These are phyloP conservation scores for Apocynum venetum DNA, from an alignment of 257 asterid genomes.

Conservation along the genomic window DNA sequence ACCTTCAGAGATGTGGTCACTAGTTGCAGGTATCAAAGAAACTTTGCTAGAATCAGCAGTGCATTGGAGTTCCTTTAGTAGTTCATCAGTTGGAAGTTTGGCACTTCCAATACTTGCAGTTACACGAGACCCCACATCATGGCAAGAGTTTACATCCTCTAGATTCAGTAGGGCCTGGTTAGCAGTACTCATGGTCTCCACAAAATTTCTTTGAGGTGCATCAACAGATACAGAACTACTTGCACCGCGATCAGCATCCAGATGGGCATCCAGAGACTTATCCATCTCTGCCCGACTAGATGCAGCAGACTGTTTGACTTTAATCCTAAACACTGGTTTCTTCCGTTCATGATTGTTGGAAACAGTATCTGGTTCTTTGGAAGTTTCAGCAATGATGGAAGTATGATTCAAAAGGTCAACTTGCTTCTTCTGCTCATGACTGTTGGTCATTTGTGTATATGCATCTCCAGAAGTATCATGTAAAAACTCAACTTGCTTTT, in stretches of 20 bases:
- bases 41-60: conserved; percentile 94
- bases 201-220: conserved; percentile 56
- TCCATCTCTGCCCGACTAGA: conserved; percentile 52
- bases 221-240: conserved; percentile 88
- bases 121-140: conserved; percentile 87
- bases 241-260: conserved; percentile 66
- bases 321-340: conserved; percentile 73
- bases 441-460: conserved; percentile 9
- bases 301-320: conserved; percentile 68
- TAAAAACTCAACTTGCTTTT: conserved; percentile 24
- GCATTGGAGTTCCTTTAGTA: conserved; percentile 76
- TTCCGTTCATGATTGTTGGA: conserved; percentile 53
- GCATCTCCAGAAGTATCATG: conserved; percentile 34
- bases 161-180: conserved; percentile 60
- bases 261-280: conserved; percentile 40
- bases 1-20: conserved; percentile 30
- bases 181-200: conserved; percentile 53
- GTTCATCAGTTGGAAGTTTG: conserved; percentile 58
- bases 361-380: conserved; percentile 50
- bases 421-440: conserved; percentile 24
- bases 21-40: conserved; percentile 28
- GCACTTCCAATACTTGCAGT: conserved; percentile 93
- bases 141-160: conserved; percentile 82
- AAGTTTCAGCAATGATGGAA: conserved; percentile 32
- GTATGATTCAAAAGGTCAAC: conserved; percentile 29